phyloP scores from a whole-genome alignment of 2,329 filamentous ascomycete species.

The Zymoseptoria tritici region DNA sequence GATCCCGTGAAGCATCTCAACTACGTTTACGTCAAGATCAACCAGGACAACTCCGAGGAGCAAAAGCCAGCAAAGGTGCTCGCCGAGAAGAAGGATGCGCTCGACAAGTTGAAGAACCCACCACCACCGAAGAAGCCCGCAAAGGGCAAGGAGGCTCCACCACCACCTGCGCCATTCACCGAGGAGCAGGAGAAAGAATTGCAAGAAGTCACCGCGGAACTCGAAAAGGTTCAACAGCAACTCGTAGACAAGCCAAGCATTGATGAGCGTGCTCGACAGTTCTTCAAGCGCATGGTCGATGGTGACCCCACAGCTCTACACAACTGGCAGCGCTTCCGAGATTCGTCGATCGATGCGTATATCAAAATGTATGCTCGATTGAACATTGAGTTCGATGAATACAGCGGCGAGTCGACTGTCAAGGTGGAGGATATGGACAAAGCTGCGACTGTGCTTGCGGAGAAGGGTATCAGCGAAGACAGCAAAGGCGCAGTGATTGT shows the following conservation, averaged over 20 bases:
- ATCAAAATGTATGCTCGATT: constrained; percentile 56
- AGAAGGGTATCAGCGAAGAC: constrained; percentile 54
- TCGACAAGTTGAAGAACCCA: constrained; percentile 34
- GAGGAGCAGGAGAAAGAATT: constrained; percentile 44
- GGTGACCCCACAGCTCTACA: constrained; percentile 52
- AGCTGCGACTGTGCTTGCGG: constrained; percentile 52
- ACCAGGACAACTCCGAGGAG: constrained; percentile 54
- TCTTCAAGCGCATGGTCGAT: constrained; percentile 63
- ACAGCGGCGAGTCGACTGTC: constrained; percentile 63
- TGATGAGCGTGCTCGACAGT: constrained; percentile 66
- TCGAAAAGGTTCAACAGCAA: constrained; percentile 41
- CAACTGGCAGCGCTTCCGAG: constrained; percentile 57
- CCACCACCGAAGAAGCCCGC: constrained; percentile 34
- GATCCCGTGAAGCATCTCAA: constrained; percentile 79
- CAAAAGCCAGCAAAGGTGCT: constrained; percentile 55
- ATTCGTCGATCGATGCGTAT: constrained; percentile 58
- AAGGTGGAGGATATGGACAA: constrained; percentile 54
- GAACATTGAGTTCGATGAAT: constrained; percentile 59
- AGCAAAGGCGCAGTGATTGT: constrained; percentile 61
- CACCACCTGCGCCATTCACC: constrained; percentile 27
- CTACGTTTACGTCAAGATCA: constrained; percentile 73
- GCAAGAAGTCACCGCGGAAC: constrained; percentile 41
- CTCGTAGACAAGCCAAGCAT: constrained; percentile 48
- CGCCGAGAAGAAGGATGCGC: constrained; percentile 36
- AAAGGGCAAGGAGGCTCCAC: constrained; percentile 40